Conservation (phyloP, 345 rosid genomes). For the Arabis alpina region DNA sequence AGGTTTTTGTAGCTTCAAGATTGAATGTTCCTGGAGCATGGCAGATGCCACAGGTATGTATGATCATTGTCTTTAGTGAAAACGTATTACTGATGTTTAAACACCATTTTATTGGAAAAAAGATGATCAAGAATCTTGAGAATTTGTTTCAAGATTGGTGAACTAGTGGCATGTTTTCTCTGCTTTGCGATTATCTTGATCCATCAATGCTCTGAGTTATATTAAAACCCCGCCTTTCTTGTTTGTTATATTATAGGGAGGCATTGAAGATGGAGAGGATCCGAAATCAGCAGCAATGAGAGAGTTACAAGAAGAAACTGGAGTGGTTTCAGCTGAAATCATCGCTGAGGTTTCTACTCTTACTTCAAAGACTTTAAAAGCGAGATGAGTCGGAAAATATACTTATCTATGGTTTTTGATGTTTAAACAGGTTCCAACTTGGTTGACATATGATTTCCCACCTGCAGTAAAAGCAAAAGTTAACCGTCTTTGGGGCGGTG, state of each 20-base stretch:
- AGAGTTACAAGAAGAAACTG: constrained; percentile 93
- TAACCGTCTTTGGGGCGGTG: constrained; percentile 98
- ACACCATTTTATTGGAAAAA: neutral
- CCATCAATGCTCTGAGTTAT: neutral
- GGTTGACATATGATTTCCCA: constrained; percentile 96
- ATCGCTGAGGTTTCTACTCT: constrained; percentile 66
- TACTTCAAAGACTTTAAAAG: neutral
- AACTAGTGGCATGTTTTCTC: neutral
- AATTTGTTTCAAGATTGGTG: neutral
- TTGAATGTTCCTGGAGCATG: constrained; percentile 99
- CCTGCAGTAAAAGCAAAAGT: constrained; percentile 94
- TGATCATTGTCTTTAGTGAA: neutral
- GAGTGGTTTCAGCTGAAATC: constrained; percentile 79
- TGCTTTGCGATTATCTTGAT: neutral
- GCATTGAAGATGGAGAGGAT: constrained; percentile 93
- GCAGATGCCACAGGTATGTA: constrained; percentile 98
- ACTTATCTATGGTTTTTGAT: neutral
- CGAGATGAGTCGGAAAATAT: neutral
- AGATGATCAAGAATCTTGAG: neutral
- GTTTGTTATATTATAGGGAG: constrained; percentile 57
- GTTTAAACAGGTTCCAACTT: constrained; percentile 75
- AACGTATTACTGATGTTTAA: neutral
- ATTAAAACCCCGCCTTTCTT: neutral
- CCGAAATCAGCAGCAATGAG: constrained; percentile 88
- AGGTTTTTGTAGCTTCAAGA: constrained; percentile 97